Evolutionary conservation across 2,329 filamentous ascomycete species (phyloP).

Genomic region (Aspergillus pseudoglaucus): DNA sequence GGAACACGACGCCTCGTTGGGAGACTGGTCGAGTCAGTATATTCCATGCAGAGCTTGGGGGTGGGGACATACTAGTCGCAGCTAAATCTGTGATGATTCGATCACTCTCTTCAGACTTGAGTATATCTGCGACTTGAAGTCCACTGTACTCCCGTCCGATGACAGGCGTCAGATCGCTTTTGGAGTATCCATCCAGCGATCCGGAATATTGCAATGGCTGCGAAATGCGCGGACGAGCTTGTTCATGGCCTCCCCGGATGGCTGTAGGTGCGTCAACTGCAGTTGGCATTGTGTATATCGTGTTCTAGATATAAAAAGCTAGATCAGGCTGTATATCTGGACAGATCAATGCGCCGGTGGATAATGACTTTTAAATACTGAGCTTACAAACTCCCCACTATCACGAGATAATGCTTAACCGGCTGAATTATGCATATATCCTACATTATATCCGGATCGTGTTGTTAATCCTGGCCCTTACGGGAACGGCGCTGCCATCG

Average conservation of each 20-base stretch:
- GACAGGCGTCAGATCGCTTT: conserved; percentile 35
- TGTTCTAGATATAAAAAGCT: neutral
- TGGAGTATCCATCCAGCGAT: conserved; percentile 32
- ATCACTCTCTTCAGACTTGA: conserved; percentile 56
- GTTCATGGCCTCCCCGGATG: conserved; percentile 17
- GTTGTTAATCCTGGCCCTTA: neutral
- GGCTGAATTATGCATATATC: too few relatives aligned
- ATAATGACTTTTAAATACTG: neutral
- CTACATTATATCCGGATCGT: too few relatives aligned
- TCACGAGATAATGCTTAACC: neutral
- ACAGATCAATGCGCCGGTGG: neutral
- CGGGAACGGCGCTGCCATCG: conserved; percentile 8
- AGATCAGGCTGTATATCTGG: neutral
- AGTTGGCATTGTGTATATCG: conserved; percentile 11
- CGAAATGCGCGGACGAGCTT: conserved; percentile 15
- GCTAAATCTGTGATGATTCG: conserved; percentile 59
- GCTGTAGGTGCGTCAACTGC: conserved; percentile 4
- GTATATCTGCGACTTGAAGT: conserved; percentile 42
- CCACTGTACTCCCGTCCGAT: conserved; percentile 37
- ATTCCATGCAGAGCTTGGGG: conserved; percentile 10
- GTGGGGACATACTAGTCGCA: conserved; percentile 54
- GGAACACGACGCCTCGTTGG: conserved; percentile 62
- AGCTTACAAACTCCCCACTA: too few relatives aligned
- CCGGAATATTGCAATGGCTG: conserved; percentile 35
- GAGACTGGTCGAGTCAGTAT: conserved; percentile 49